phyloP scores from a whole-genome alignment of 805 yeast genomes.

The Peterozyma toletana region DNA sequence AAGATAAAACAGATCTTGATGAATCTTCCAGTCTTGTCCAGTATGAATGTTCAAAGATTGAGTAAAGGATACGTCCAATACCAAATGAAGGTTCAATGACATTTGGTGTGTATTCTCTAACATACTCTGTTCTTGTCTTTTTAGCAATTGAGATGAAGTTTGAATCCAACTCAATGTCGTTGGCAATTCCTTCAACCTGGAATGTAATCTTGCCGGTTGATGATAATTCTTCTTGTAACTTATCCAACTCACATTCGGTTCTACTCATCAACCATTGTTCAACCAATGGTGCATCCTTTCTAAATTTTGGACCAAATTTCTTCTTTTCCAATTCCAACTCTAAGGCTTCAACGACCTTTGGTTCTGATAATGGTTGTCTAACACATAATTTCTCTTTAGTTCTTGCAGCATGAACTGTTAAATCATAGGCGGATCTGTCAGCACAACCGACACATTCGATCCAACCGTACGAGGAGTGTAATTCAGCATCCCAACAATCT shows the following conservation, averaged over 20 bases:
- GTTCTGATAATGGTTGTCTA: slow-evolving; percentile 82
- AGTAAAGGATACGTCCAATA: slow-evolving; percentile 93
- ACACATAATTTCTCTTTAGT: slow-evolving; percentile 94
- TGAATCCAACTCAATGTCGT: slow-evolving; percentile 62
- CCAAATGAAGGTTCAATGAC: slow-evolving; percentile 99
- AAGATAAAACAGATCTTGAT: slow-evolving; percentile 71
- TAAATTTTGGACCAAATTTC: slow-evolving; percentile 95
- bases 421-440: slow-evolving; percentile 96
- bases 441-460: slow-evolving; percentile 99
- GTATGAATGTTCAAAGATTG: slow-evolving; percentile 89
- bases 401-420: slow-evolving; percentile 89
- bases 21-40: slow-evolving; percentile 91
- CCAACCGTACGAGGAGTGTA: slow-evolving; percentile 96
- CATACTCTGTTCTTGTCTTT: slow-evolving; percentile 76
- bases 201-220: slow-evolving; percentile 57
- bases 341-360: slow-evolving; percentile 71
- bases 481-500: slow-evolving; percentile 99
- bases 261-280: slow-evolving; percentile 70
- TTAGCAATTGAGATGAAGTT: slow-evolving; percentile 70
- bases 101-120: slow-evolving; percentile 93
- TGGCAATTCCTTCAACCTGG: slow-evolving; percentile 57
- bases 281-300: slow-evolving; percentile 93
- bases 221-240: slow-evolving; percentile 61
- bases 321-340: slow-evolving; percentile 89
- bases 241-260: slow-evolving; percentile 81